phyloP scores from a whole-genome alignment of 2,329 filamentous ascomycete genomes.

The Penicillium sp. region DNA sequence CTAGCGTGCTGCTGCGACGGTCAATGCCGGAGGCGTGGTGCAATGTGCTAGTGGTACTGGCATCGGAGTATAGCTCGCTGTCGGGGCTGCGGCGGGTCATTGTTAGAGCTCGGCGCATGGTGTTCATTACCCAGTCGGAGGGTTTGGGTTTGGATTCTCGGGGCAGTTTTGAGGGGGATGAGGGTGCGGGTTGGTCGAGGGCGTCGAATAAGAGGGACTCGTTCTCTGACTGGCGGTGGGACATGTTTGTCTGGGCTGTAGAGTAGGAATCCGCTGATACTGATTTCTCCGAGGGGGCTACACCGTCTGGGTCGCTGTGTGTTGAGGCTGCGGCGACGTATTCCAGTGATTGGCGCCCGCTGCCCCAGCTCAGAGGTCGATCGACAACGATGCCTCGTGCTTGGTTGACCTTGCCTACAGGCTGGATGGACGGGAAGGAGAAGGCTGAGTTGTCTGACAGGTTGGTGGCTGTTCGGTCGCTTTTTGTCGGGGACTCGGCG shows the following conservation, averaged over 20 bases:
- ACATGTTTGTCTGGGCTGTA: slow-evolving; percentile 51
- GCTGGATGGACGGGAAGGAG: slow-evolving; percentile 37
- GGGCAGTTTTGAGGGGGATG: slow-evolving; percentile 28
- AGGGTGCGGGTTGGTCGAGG: slow-evolving; percentile 27
- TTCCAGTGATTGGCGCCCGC: slow-evolving; percentile 28
- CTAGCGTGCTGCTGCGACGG: slow-evolving; percentile 24
- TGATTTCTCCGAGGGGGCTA: slow-evolving; percentile 35
- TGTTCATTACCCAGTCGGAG: slow-evolving; percentile 70
- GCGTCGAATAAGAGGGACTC: slow-evolving; percentile 51
- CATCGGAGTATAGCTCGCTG: slow-evolving; percentile 13
- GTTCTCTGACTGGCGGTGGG: slow-evolving; percentile 51
- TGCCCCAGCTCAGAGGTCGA: slow-evolving; percentile 24
- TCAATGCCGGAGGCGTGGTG: slow-evolving; percentile 31
- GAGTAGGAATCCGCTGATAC: slow-evolving; percentile 51
- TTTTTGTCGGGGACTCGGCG: slow-evolving; percentile 49
- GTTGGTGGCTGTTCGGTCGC: slow-evolving; percentile 56
- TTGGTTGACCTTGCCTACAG: slow-evolving; percentile 17
- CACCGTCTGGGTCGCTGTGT: slow-evolving; percentile 25
- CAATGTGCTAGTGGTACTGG: slow-evolving; percentile 5
- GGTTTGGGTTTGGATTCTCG: slow-evolving; percentile 45
- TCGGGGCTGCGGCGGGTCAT: slow-evolving; percentile 34
- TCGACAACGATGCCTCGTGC: slow-evolving; percentile 20
- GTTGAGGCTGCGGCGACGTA: slow-evolving; percentile 21
- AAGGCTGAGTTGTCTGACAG: slow-evolving; percentile 55
- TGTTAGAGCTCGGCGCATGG: slow-evolving; percentile 62